Conservation (phyloP, 2,329 filamentous ascomycete genomes). For the Phyllosticta citribraziliensis region DNA sequence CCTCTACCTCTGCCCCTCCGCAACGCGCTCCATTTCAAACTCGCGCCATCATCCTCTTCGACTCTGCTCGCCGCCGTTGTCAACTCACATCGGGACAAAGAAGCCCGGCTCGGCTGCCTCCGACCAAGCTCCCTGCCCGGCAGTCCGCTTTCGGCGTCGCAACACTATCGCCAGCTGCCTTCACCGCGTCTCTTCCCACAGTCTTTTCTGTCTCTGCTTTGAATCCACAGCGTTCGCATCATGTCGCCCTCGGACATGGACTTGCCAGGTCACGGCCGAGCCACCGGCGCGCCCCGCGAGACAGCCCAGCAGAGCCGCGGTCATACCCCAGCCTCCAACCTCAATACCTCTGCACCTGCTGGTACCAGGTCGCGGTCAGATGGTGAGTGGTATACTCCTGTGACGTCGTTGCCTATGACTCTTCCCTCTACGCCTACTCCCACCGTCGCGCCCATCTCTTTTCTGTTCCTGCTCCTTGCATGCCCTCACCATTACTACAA, state of each 20-base stretch:
- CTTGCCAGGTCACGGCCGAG: constrained; percentile 1
- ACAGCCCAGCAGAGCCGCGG: background rate
- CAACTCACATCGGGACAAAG: constrained; percentile 3
- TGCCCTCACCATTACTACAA: background rate
- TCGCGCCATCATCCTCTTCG: background rate
- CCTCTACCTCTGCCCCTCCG: constrained; percentile 1
- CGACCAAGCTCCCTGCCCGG: background rate
- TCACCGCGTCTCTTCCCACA: background rate
- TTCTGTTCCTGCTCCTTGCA: background rate
- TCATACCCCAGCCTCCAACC: background rate
- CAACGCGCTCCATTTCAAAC: background rate
- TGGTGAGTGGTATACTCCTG: constrained; percentile 2
- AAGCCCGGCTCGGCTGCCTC: background rate
- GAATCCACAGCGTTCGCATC: background rate
- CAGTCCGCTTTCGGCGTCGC: constrained; percentile 3
- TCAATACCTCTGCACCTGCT: background rate
- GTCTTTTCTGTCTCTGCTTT: background rate
- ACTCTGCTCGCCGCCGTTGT: background rate
- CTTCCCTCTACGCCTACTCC: background rate
- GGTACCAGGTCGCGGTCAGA: constrained; percentile 10
- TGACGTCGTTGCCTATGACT: constrained; percentile 1
- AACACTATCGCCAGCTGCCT: background rate
- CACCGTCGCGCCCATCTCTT: background rate
- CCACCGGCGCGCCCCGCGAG: background rate
- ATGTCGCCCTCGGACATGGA: constrained; percentile 1